These are phyloP conservation scores for Rasamsonia emersonii DNA, from an alignment of 2,329 filamentous ascomycete species.

Conservation along the genomic window DNA sequence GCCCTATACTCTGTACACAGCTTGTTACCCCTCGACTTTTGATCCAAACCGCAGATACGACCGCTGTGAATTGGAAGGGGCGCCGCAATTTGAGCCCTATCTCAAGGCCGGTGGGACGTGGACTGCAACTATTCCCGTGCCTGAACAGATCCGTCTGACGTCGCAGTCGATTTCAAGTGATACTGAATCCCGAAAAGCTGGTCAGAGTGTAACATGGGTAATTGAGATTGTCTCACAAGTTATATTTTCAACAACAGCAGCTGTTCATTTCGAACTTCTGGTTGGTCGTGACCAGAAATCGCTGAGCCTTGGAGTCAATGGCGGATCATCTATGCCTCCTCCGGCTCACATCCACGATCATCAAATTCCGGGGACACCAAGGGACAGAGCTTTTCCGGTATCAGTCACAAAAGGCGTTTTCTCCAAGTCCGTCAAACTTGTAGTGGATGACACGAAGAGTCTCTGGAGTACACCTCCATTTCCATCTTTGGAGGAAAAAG, in stretches of 20 bases:
- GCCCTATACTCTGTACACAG: constrained; percentile 81
- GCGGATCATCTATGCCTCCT: constrained; percentile 45
- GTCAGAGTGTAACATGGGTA: constrained; percentile 67
- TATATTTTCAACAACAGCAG: constrained; percentile 81
- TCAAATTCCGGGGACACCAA: constrained; percentile 52
- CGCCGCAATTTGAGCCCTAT: constrained; percentile 90
- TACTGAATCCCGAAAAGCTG: constrained; percentile 23
- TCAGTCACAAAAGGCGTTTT: constrained; percentile 68
- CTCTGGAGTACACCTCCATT: constrained; percentile 89
- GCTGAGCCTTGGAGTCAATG: constrained; percentile 56
- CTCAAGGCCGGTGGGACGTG: constrained; percentile 88
- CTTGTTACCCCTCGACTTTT: constrained; percentile 76
- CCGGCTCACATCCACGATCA: constrained; percentile 71
- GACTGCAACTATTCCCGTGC: constrained; percentile 70
- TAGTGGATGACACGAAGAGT: constrained; percentile 77
- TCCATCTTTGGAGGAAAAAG: constrained; percentile 48
- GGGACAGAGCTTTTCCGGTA: constrained; percentile 50
- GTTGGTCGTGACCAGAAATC: constrained; percentile 81
- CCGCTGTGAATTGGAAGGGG: constrained; percentile 60
- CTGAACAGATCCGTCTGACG: constrained; percentile 63
- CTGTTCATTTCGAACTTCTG: constrained; percentile 79
- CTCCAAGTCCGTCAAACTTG: constrained; percentile 67
- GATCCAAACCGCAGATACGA: constrained; percentile 72
- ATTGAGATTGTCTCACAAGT: constrained; percentile 89
- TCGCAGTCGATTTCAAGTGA: constrained; percentile 25